Evolutionary conservation across 2,329 filamentous ascomycete species (phyloP).

Genomic region (Claviceps spartinae): DNA sequence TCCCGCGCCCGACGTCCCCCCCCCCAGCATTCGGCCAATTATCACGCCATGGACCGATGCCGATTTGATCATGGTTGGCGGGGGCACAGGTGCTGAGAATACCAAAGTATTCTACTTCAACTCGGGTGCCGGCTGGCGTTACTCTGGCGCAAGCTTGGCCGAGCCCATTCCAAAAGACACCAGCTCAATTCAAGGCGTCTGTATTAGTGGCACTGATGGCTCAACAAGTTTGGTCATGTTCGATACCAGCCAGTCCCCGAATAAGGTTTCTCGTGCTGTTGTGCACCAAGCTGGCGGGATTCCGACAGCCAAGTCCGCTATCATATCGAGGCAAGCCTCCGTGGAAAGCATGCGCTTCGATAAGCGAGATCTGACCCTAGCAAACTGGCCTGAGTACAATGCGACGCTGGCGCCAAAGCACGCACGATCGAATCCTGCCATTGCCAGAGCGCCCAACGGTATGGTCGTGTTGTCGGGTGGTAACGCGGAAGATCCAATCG

Average conservation of each 20-base stretch:
- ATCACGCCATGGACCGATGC: constrained; percentile 61
- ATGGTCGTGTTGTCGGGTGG: constrained; percentile 71
- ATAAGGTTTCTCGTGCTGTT: constrained; percentile 56
- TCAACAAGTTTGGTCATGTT: constrained; percentile 72
- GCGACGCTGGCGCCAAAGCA: constrained; percentile 50
- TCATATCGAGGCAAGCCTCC: constrained; percentile 21
- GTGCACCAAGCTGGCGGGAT: constrained; percentile 48
- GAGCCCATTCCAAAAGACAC: constrained; percentile 45
- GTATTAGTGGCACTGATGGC: constrained; percentile 60
- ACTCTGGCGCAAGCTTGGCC: constrained; percentile 51
- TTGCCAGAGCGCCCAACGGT: constrained; percentile 54
- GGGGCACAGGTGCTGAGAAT: constrained; percentile 35
- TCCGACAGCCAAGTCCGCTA: constrained; percentile 32
- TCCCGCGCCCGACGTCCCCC: constrained; percentile 39
- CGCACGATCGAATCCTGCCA: constrained; percentile 53
- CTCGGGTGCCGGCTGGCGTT: constrained; percentile 46
- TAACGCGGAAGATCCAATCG: constrained; percentile 49
- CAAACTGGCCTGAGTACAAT: constrained; percentile 69
- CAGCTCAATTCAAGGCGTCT: constrained; percentile 41
- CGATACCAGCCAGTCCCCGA: constrained; percentile 60
- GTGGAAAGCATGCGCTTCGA: constrained; percentile 14
- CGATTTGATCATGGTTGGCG: constrained; percentile 63
- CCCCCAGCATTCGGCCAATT: constrained; percentile 42
- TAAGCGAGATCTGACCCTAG: constrained; percentile 36
- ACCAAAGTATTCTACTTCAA: constrained; percentile 61